phyloP scores from a whole-genome alignment of 352 stramenopile genomes.

The Phytophthora citrophthora region DNA sequence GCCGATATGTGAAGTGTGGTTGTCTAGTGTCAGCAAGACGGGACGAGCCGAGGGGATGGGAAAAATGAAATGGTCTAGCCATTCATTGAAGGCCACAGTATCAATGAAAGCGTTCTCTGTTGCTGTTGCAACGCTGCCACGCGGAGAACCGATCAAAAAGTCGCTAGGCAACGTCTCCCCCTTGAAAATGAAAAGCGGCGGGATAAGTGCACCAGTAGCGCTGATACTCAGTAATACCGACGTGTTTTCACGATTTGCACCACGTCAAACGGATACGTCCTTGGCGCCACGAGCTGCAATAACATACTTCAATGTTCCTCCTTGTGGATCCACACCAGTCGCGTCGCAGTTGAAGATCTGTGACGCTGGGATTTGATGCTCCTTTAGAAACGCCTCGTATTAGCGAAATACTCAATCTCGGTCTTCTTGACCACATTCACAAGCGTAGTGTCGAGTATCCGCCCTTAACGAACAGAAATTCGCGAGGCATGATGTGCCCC shows the following conservation, averaged over 20 bases:
- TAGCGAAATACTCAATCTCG: too few species aligned
- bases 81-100: neutral
- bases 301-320: constrained; percentile 52
- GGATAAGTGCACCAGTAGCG: neutral
- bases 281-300: neutral
- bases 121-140: neutral
- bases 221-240: neutral
- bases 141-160: neutral
- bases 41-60: neutral
- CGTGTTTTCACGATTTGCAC: neutral
- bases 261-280: neutral
- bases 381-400: too few species aligned
- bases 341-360: too few species aligned
- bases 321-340: too few species aligned
- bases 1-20: neutral
- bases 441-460: too few species aligned
- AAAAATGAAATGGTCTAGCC: neutral
- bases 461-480: too few species aligned
- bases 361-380: too few species aligned
- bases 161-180: neutral
- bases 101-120: neutral
- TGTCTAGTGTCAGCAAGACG: neutral
- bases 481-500: too few species aligned
- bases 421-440: too few species aligned
- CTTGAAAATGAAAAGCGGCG: neutral